Evolutionary conservation across 352 stramenopile species (phyloP), one percentile per base, ranked within the genome.

Genomic region (Pythium plurisporium): DNA sequence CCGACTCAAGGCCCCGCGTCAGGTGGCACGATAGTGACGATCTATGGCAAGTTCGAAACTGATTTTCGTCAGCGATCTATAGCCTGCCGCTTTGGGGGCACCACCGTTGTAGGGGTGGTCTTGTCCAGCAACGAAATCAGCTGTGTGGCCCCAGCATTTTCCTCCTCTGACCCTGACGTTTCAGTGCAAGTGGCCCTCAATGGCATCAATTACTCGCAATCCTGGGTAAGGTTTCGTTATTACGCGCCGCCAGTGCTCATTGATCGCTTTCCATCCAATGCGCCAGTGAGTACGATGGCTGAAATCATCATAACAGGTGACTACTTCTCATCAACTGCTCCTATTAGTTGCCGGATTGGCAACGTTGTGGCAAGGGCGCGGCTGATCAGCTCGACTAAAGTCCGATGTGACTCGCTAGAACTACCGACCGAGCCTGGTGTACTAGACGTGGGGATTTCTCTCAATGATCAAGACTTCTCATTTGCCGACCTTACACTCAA

Each of bases 381-480:
- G 17, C 14, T 62, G 30, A 49, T 54, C 17, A 33, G 48, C 20
- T 6, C 29, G 27, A 29, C 11, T 14, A 46, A 31, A 20, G 38
- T 67, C 19, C 51, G 40, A 20, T 67, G 59, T 31, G 25, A 57
- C 23, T 23, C 29, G 0, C 7, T 67, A 3, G 27, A 45, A 9
- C 36, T 60, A 15, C 51, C 50, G 15, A 44, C 17, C 2, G 12
- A 37, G 36, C 9, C 59, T 4, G 43, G 22, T 27, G 1, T 14
- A 3, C 25, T 66, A 20, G 17, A 15, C 3, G n/a, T 67, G 3
- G 38, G 26, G 23, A 19, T 67, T 30, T 67, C 59, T 17, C 25
- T 67, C 14, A 67, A 67, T 47, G 53, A 37, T 9, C 45, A 62
- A 22, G 59, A 67, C 40, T 62, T 59, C 29, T 40, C 37, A 15